Evolutionary conservation across 2,329 filamentous ascomycete species (phyloP), one percentile per base, ranked within the genome.

Genomic region (Septoria linicola): DNA sequence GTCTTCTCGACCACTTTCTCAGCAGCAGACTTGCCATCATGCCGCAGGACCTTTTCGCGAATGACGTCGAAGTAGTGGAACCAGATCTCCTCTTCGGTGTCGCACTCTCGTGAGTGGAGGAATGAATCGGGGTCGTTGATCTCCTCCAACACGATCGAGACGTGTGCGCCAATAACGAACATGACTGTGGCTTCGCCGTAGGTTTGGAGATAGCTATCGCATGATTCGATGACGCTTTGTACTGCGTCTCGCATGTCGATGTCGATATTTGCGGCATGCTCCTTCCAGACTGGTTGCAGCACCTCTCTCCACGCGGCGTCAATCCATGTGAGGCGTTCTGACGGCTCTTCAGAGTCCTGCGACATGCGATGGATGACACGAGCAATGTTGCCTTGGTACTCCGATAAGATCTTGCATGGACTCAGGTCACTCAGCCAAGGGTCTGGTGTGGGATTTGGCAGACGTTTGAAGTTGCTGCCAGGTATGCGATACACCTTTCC

Each of bases 211-310:
- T 49, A 43, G 11, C 6, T 16, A 10, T 46, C 43, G 25, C 39
- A 36, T 13, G 31, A 8, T 3, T 51, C 44, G 11, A 55, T 23
- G n/a, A 43, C 40, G 7, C 27, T 16, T 19, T 49, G 43, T 2
- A 49, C 48, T 3, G 53, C 43, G 25, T 55, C 48, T 8, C 48
- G 42, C 43, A 51, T 41, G 13, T 43, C 27, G 44, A 51, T 54
- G 46, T 45, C 41, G 41, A 54, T 55, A 4, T 49, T 25, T 13
- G 19, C 17, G 16, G 32, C 39, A 16, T 37, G 19, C 2, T 37
- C 17, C 19, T 45, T 17, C 53, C 53, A 55, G n/a, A 44, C 32
- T 5, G 43, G 48, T 6, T 25, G 5, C 2, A 55, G 44, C 3
- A 5, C 17, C 3, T 41, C 19, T 3, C n/a, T 43, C 48, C 53